Base-by-base conservation (phyloP, 1,139 yeast genomes). In the Lodderomyces elongisporus region DNA sequence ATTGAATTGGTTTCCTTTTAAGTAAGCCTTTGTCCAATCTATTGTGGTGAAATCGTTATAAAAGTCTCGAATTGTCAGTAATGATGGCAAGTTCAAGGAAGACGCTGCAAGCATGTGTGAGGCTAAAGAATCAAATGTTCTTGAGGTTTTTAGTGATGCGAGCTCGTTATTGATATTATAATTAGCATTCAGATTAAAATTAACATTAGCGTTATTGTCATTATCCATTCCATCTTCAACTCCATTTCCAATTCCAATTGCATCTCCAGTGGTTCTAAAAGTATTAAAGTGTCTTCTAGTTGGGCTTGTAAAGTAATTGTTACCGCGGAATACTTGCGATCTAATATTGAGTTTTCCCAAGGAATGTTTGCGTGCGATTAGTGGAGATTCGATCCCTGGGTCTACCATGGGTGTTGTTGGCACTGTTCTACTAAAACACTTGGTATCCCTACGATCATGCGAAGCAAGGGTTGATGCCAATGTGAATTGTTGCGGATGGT, bases 41-140 rank as follows among this genome's bases (percentile, higher is more conserved):
- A 76, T 73, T n/a, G 82, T 75, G 16, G 84, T 77, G 51, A 76
- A 77, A 49, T 77, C 81, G 49, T 77, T 78, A 48, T 77, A 77
- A 54, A 60, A 73, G 44, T 57, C 60, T 20, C 70, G 42, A 26
- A 52, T 38, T 5, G 50, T 32, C 32, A 47, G 49, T 14, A 56
- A 37, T 6, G 10, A 7, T 10, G 26, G 26, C 14, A 10, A 13
- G 10, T 24, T 6, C 14, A 13, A 3, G 48, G 35, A 13, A 46
- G 49, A 3, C n/a, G n/a, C n/a, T 55, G 55, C 8, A 47, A 46
- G 8, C 44, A 54, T 33, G 18, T 46, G 38, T 2, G 58, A 51
- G 7, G 45, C 35, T 13, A 48, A 36, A 5, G 57, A 45, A 21
- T 42, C 43, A 27, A 46, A 46, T 12, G 58, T 48, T 25, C 42